Percentiles rank a stretch among this genome's conserved stretches.
phyloP scores from a whole-genome alignment of 495 filamentous ascomycete species.

The Aspergillus bertholletiae region DNA sequence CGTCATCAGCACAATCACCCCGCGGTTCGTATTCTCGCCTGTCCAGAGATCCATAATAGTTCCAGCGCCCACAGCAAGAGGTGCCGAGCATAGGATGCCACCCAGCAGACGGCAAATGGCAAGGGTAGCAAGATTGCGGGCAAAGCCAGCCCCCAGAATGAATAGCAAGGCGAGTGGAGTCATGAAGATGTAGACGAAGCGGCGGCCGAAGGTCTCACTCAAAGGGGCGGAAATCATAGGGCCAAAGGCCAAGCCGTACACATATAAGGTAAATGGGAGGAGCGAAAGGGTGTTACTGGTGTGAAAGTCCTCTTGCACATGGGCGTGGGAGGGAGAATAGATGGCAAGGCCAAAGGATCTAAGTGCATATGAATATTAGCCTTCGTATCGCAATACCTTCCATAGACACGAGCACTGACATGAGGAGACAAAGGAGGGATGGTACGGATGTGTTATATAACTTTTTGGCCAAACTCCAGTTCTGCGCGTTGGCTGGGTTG shows the following conservation, averaged over 20 bases:
- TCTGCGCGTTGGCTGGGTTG: too few species aligned
- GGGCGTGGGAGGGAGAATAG: slow-evolving; percentile 40
- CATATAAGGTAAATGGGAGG: slow-evolving; percentile 52
- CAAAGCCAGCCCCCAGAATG: slow-evolving; percentile 58
- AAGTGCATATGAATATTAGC: too few species aligned
- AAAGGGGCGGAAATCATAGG: slow-evolving; percentile 58
- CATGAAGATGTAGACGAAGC: slow-evolving; percentile 51
- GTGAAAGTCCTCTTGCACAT: slow-evolving; percentile 44
- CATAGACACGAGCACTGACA: slow-evolving; percentile 12
- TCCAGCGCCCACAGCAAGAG: slow-evolving; percentile 40
- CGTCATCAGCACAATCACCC: slow-evolving; percentile 33
- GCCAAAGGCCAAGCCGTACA: slow-evolving; percentile 55
- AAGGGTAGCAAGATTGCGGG: slow-evolving; percentile 51
- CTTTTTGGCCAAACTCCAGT: slow-evolving; percentile 6
- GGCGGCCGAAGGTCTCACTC: slow-evolving; percentile 57
- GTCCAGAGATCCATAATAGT: slow-evolving; percentile 45
- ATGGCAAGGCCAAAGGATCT: slow-evolving; percentile 55
- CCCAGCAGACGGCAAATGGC: slow-evolving; percentile 59
- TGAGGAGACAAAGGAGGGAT: slow-evolving; percentile 5
- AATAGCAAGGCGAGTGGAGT: slow-evolving; percentile 55
- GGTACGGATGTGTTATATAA: slow-evolving; percentile 6
- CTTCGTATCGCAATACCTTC: too few species aligned
- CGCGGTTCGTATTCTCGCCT: slow-evolving; percentile 20
- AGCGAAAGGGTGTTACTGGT: slow-evolving; percentile 49
- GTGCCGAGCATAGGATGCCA: slow-evolving; percentile 43